Conservation (phyloP, 2,329 filamentous ascomycete species). For the Seiridium cupressi region DNA sequence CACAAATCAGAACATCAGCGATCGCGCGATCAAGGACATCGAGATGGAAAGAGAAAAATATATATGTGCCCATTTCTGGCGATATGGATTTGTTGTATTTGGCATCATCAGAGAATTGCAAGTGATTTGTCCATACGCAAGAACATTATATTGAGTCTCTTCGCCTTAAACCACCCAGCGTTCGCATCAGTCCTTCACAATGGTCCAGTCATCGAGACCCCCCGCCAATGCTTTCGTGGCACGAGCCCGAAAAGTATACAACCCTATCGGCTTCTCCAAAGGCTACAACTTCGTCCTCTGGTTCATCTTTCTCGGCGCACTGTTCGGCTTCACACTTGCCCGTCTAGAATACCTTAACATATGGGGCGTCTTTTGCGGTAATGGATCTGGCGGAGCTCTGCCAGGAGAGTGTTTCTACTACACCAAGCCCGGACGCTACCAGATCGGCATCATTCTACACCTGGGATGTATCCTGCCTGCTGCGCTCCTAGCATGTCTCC, state of each 20-base stretch:
- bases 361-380: slow-evolving; percentile 32
- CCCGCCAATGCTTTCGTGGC: slow-evolving; percentile 31
- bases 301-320: slow-evolving; percentile 42
- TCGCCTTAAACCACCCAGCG: not conserved
- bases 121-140: not conserved
- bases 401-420: slow-evolving; percentile 43
- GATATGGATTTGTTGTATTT: no score
- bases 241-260: slow-evolving; percentile 34
- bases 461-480: slow-evolving; percentile 44
- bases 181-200: not conserved
- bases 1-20: no score
- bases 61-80: no score
- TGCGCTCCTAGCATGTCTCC: slow-evolving; percentile 40
- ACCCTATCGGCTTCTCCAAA: slow-evolving; percentile 52
- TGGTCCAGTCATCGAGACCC: slow-evolving; percentile 3
- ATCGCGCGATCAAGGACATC: no score
- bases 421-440: slow-evolving; percentile 19
- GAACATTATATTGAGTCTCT: not conserved
- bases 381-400: slow-evolving; percentile 14
- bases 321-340: slow-evolving; percentile 47
- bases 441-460: slow-evolving; percentile 44
- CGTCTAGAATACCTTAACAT: slow-evolving; percentile 49
- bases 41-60: no score
- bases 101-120: no score
- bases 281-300: slow-evolving; percentile 58